These are phyloP conservation scores for Emergomyces pasteurianus DNA, from an alignment of 2,329 filamentous ascomycete genomes.

Conservation along the genomic window DNA sequence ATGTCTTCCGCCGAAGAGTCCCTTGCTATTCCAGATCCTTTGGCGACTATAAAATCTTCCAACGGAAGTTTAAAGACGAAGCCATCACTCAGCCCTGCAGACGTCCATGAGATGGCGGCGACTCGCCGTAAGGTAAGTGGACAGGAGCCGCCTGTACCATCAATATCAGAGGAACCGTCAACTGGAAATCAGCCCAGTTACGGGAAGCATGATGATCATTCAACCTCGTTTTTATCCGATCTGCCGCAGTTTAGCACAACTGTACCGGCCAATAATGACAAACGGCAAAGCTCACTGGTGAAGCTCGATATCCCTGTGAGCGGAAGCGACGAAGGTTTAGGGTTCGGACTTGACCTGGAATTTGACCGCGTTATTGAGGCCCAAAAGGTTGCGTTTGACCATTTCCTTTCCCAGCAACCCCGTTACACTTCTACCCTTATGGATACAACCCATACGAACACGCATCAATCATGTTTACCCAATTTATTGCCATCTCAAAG, in stretches of 20 bases:
- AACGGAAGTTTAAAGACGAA: constrained; percentile 81
- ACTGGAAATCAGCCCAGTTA: not conserved
- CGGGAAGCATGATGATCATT: not conserved
- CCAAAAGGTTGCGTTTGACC: constrained; percentile 73
- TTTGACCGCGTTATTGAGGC: constrained; percentile 91
- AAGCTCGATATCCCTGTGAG: constrained; percentile 73
- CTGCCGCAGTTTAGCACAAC: not conserved
- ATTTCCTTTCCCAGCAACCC: constrained; percentile 30
- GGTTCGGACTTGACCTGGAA: constrained; percentile 77
- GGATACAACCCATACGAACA: not conserved
- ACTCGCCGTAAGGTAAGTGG: constrained; percentile 74
- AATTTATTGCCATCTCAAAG: constrained; percentile 5
- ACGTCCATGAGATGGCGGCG: constrained; percentile 74
- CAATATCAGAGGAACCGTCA: not conserved
- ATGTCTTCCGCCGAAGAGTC: constrained; percentile 21
- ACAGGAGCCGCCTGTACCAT: constrained; percentile 38
- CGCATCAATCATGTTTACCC: not conserved
- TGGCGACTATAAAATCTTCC: constrained; percentile 80
- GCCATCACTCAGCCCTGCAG: constrained; percentile 74
- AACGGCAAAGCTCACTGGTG: constrained; percentile 62
- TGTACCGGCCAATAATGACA: constrained; percentile 14
- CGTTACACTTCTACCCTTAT: not conserved
- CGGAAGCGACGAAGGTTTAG: constrained; percentile 52
- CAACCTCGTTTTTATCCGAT: not conserved
- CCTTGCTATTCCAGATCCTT: constrained; percentile 56